Base-by-base conservation (phyloP, 2,329 filamentous ascomycete genomes). In the Lasiodiplodia sp. region DNA sequence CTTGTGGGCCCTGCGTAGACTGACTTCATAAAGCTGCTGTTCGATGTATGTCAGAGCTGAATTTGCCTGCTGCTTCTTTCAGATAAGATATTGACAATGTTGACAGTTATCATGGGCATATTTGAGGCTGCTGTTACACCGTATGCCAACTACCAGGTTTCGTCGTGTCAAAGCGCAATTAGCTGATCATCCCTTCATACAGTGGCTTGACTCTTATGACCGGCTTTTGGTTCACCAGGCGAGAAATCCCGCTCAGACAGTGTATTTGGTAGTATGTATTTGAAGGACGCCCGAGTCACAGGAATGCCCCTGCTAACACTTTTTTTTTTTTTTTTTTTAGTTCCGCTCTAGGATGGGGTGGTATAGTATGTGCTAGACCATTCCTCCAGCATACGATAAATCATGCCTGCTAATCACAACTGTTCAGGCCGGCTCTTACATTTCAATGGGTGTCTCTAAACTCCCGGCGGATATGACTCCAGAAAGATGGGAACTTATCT, bases 401-500 rank as follows among this genome's bases (percentile, higher is more conserved):
- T 10, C 6, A 53, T 6, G 18, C 7, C 1, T 6, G 21, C 51
- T 53, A 18, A 53, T 4, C 23, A 5, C 2, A 11, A 77, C 75
- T 2, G 79, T 80, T 66, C 80, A 77, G 76, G 68, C 76, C 11
- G 74, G 76, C n/a, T 78, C 74, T 0, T 79, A 79, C 63, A 78
- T 79, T 37, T 78, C 77, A 6, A 77, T 74, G 71, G 77, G 77
- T 10, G 70, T 78, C 18, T 76, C 77, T 0, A 73, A 69, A 23
- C 72, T 78, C 5, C 74, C 77, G 1, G 69, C 58, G 6, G 64
- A 73, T 56, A 63, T 72, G 11, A 75, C 69, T 14, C 77, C 76
- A 2, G 75, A 75, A 40, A 70, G 74, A 16, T 79, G 77, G 77
- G 70, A 78, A 63, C 64, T 79, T 28, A 76, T 80, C 34, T 80